Base-by-base conservation (phyloP, 208 protist species). In the Leishmania lainsoni region DNA sequence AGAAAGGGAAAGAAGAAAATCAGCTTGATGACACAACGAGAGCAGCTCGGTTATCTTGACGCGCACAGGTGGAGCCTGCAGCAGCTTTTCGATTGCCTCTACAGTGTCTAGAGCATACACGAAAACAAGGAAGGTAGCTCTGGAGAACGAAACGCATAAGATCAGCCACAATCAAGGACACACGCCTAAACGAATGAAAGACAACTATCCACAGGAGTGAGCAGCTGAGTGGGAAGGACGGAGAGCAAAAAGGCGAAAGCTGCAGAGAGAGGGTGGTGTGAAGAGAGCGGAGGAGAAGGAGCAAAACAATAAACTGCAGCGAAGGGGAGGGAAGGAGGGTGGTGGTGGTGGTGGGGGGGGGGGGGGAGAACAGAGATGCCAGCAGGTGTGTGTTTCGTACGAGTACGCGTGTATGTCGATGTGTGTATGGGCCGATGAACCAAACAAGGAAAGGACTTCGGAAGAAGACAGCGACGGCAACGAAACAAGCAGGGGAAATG, bases 111-210 rank as follows among this genome's bases (percentile, higher is more conserved):
- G 8, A 51, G 32, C 45, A 35, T 4, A 61, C 26, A 73, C 14
- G 69, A 86, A 82, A 74, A 73, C 10, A 79, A 69, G 17, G 16
- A 66, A 70, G 26, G 56, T 5, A 49, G 4, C 32, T 45, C 80
- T 69, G 20, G 42, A 76, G 58, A 42, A 76, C 5, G 75, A 42
- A 80, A 35, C 66, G 26, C 51, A 39, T 5, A 32, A 20, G 74
- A 42, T 66, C 35, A 14, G 17, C 39, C 5, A 68, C 74, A 51
- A 8, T 32, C 52, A 12, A 32, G 12, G 35, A 51, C 17, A 26
- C 39, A 77, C 52, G 32, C 26, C 22, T 12, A 45, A 49, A 68
- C 20, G 16, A 10, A 66, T 48, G 48, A 32, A 12, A 6, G 12
- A 42, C 48, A 48, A n/a, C 35, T 14, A 66, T 35, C 52, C 16